Base-by-base conservation (phyloP, 192 early-diverging fungal species). In the Entomortierella parvispora region DNA sequence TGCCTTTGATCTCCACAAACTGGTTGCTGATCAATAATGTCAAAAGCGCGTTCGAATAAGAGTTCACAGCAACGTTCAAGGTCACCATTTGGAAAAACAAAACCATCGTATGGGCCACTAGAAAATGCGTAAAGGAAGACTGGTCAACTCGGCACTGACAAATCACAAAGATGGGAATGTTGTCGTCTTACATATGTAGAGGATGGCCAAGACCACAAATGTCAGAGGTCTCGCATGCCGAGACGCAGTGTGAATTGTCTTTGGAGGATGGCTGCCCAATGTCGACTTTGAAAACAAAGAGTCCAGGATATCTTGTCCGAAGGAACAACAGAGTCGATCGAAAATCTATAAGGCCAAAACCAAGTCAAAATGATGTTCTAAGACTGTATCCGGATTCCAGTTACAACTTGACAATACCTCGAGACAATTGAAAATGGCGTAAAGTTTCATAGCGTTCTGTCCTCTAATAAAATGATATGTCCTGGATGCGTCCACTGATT, bases 1-100 rank as follows among this genome's bases (percentile, higher is more conserved):
- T 92, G 62, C 94, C 90, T 68, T 99, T 99, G 79, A 99, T 96
- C 70, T 99, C 98, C 9, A 96, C 94, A 88, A 99, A 99, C 83
- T 98, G 98, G 68, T 98, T 98, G 34, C 91, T 93, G 42, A 99
- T 89, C 23, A 99, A 85, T 34, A 99, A 71, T n/a, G 96, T 93
- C 32, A 99, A 79, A 25, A 99, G 81, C 8, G 94, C 94, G 79
- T 97, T 97, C 62, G 94, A 94, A 68, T 97, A 97, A 15, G 93
- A 95, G 80, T 99, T 99, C 65, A 98, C 92, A 3, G 97, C 93
- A 8, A 98, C 96, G 70, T 98, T 97, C 52, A 98, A 85, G 9
- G 96, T 96, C 67, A 98, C 95, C 75, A 95, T 93, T 81, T 97
- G 94, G 81, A 95, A 97, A 75, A 96, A 97, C 20, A 98, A 81